These are phyloP conservation scores for Marasmius fiardii DNA, from an alignment of 1,284 basidiomycete genomes.

Conservation along the genomic window DNA sequence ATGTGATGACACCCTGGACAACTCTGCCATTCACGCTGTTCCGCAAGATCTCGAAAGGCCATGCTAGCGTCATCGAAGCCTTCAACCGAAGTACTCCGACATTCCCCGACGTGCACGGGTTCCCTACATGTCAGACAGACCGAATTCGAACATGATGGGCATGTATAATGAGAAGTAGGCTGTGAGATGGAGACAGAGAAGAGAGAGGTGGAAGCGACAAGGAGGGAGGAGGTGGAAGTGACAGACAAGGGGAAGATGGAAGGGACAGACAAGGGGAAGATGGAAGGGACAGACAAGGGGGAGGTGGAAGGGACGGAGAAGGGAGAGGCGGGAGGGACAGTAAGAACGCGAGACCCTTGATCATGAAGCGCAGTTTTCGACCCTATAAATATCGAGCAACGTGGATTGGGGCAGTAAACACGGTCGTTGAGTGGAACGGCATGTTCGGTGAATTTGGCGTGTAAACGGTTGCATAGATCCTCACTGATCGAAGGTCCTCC, in stretches of 20 bases:
- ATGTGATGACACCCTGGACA: slow-evolving; percentile 20
- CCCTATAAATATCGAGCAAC: slow-evolving; percentile 41
- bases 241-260: too few species aligned
- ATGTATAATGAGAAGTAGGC: slow-evolving; percentile 5
- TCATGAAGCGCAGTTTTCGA: slow-evolving; percentile 18
- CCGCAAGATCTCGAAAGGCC: slow-evolving; percentile 14
- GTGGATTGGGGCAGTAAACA: slow-evolving; percentile 36
- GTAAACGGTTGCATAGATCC: slow-evolving; percentile 22
- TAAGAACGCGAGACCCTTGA: neutral
- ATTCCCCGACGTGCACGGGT: slow-evolving; percentile 24
- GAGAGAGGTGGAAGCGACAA: too few species aligned
- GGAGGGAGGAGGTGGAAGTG: too few species aligned
- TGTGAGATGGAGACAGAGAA: neutral
- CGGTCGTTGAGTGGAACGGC: slow-evolving; percentile 26
- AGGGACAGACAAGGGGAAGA: too few species aligned
- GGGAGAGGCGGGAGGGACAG: neutral
- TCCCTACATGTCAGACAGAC: slow-evolving; percentile 36
- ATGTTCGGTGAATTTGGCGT: slow-evolving; percentile 33
- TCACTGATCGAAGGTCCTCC: slow-evolving; percentile 19
- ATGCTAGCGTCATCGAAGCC: slow-evolving; percentile 1
- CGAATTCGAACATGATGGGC: slow-evolving; percentile 25
- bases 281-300: too few species aligned
- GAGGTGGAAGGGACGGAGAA: too few species aligned
- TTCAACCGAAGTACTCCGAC: slow-evolving; percentile 8
- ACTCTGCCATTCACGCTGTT: slow-evolving; percentile 18